Base-by-base conservation (phyloP, 192 early-diverging fungal species). In the Coemansia sp. region DNA sequence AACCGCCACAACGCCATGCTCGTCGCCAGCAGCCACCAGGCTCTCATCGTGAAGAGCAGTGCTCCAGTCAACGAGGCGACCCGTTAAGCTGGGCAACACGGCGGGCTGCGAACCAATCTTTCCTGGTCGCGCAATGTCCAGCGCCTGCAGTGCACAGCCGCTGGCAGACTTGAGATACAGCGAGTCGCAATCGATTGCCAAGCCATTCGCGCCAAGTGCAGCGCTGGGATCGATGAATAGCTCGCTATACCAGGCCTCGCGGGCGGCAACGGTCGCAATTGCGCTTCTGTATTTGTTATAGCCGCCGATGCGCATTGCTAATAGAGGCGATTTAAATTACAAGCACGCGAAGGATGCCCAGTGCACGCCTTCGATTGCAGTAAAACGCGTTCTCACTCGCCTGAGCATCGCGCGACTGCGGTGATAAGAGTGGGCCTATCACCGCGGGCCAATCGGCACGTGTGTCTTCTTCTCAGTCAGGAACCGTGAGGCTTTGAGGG, bases 241-340 rank as follows among this genome's bases (percentile, higher is more conserved):
- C 66, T 73, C 79, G 64, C 70, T 62, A 62, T 82, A 67, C 79
- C 79, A 82, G 3, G 62, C 41, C 51, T 76, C 79, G 31, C 74
- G 79, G 9, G 54, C 60, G 8, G 70, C 41, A 15, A 67, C 67
- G 11, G 70, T 61, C 12, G 74, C 79, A 43, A 47, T 38, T 10
- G 79, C 74, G 57, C 76, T 82, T 37, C 79, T 66, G 56, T 73
- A 82, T 45, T 68, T 76, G 79, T 73, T 82, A 53, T 73, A 54
- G 17, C 58, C 59, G 12, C 66, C 67, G n/a, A 76, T 22, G 22
- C 70, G 70, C 79, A 82, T 82, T 27, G 10, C n/a, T 15, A 36
- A 22, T 17, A 17, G 24, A 20, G 27, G 19, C n/a, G n/a, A n/a
- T n/a, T n/a, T n/a, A n/a, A n/a, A n/a, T n/a, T n/a, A n/a, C n/a